Evolutionary conservation across 495 filamentous ascomycete species (phyloP), one percentile per base, ranked within the genome.

Genomic region (Tetracladium setigerum): DNA sequence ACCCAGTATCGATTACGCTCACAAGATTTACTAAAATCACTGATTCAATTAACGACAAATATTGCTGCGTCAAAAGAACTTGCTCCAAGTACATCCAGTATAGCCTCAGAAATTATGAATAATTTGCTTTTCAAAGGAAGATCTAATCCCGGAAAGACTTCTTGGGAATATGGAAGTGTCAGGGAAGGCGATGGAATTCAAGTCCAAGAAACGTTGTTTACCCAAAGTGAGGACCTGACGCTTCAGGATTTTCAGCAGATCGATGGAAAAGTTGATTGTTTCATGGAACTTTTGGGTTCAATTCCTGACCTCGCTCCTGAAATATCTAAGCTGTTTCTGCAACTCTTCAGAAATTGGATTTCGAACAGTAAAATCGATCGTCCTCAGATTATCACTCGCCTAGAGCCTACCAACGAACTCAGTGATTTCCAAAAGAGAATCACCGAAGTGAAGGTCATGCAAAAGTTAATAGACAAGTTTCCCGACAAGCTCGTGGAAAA

Each of bases 401-500:
- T 50, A 16, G 49, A 66, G 13, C 13, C 17, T 1, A 44, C 61
- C 36, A 66, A 64, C 13, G 55, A 66, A 1, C 60, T 60, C 6
- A 52, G 66, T 4, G 60, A 69, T 11, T 60, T 69, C 12, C 61
- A 81, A 17, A 57, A 62, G 4, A 70, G 73, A 18, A 57, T 90
- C 2, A 60, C 74, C 17, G 73, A 80, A 50, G 73, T 81, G 5
- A 85, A 83, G 50, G 55, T 86, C 2, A 72, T 84, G 3, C 76
- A 86, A 54, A 75, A 75, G 41, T 72, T 90, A 60, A 78, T 87
- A 54, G 75, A 77, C 30, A 75, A 69, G 30, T 74, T 85, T 54
- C 76, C 83, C 27, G 78, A 83, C 16, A 82, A 79, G 45, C 72
- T 89, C n/a, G 77, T 81, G 30, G 71, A 69, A 30, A 74, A 79